Conservation (phyloP, 169 alveolate genomes). For the Cryptosporidium parvum region DNA sequence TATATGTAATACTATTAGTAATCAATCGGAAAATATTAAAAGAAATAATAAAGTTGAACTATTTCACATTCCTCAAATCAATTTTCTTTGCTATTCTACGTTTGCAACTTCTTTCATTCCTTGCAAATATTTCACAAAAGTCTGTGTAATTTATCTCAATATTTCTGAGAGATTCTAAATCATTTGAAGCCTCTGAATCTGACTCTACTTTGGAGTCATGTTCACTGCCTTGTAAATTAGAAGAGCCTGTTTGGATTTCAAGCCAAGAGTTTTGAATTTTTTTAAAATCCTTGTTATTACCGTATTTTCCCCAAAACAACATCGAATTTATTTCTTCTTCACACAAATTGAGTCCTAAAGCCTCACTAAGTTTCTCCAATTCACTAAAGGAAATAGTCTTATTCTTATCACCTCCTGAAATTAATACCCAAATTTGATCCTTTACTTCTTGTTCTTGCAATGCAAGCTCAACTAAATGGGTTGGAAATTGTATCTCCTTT, state of each 20-base stretch:
- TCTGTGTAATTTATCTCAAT: constrained; percentile 22
- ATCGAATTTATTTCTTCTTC: constrained; percentile 20
- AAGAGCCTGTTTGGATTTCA: background rate
- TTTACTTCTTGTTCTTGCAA: background rate
- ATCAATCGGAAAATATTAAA: background rate
- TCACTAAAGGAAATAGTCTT: constrained; percentile 8
- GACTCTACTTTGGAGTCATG: constrained; percentile 22
- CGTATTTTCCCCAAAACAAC: constrained; percentile 48
- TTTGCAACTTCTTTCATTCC: constrained; percentile 32
- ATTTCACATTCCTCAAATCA: constrained; percentile 29
- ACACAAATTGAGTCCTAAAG: constrained; percentile 4
- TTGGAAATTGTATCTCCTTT: background rate
- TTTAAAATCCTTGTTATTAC: background rate
- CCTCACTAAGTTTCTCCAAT: background rate
- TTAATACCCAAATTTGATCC: constrained; percentile 41
- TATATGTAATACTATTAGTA: background rate
- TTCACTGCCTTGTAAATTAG: background rate
- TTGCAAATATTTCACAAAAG: constrained; percentile 29
- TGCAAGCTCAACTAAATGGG: constrained; percentile 33
- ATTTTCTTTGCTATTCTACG: constrained; percentile 32
- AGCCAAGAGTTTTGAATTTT: constrained; percentile 8
- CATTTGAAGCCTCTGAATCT: background rate
- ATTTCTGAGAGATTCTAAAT: background rate
- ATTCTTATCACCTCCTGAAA: constrained; percentile 36
- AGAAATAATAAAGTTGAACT: background rate